Conservation (phyloP, 345 rosid species). For the Hevea brasiliensis region DNA sequence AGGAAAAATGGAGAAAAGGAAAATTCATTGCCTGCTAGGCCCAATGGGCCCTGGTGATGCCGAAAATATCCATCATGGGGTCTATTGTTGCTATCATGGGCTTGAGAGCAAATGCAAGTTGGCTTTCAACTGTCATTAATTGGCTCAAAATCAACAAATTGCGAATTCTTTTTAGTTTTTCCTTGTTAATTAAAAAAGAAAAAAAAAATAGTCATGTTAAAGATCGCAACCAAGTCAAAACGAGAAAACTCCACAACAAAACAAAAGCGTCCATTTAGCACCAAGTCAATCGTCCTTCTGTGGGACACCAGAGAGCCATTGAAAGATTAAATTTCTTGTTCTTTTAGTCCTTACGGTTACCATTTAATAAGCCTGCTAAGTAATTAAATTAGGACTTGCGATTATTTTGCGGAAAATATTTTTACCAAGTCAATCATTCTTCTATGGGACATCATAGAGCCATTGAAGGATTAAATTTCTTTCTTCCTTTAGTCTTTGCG, state of each 20-base stretch:
- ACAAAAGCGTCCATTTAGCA: not conserved
- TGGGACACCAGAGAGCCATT: not conserved
- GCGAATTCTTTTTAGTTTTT: not conserved
- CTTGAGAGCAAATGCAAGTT: slow-evolving; percentile 26
- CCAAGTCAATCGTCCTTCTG: not conserved
- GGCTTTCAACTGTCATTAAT: not conserved
- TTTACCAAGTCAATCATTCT: too few relatives aligned
- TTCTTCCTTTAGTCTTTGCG: too few relatives aligned
- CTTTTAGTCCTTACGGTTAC: not conserved
- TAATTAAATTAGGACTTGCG: too few relatives aligned
- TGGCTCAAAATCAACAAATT: not conserved
- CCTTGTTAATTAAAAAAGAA: too few relatives aligned
- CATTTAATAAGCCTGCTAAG: too few relatives aligned
- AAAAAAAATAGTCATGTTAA: too few relatives aligned
- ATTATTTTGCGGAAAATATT: too few relatives aligned
- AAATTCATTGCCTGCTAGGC: slow-evolving; percentile 6
- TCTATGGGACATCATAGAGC: too few relatives aligned
- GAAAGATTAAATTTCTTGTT: too few relatives aligned
- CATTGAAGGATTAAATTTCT: too few relatives aligned
- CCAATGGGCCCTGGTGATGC: slow-evolving; percentile 4
- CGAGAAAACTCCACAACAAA: not conserved
- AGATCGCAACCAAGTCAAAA: not conserved
- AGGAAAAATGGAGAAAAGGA: not conserved
- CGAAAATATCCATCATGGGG: slow-evolving; percentile 20
- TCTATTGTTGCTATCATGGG: slow-evolving; percentile 30